A percentile compares a stretch with the other conserved stretches of the same genome.
These are phyloP conservation scores for Pythium insidiosum DNA, from an alignment of 352 stramenopile genomes.

Conservation along the genomic window DNA sequence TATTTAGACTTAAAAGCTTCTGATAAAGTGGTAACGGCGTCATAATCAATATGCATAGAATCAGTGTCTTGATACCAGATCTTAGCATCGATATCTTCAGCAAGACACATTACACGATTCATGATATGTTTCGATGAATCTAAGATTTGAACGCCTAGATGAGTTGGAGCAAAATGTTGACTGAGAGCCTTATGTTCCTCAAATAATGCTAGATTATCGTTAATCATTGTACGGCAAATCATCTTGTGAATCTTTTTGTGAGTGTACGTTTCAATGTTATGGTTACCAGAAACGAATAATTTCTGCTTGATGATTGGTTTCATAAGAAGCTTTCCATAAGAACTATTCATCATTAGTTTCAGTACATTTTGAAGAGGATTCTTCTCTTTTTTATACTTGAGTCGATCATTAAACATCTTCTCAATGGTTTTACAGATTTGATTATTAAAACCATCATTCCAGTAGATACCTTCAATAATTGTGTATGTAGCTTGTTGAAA, in stretches of 20 bases:
- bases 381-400: slow-evolving; percentile 5
- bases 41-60: slow-evolving; percentile 10
- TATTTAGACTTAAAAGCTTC: slow-evolving; percentile 9
- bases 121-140: slow-evolving; percentile 10
- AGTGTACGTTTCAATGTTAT: slow-evolving; percentile 6
- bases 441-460: too few relatives aligned
- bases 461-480: too few relatives aligned
- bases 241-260: slow-evolving; percentile 8
- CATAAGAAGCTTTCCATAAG: too few relatives aligned
- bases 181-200: slow-evolving; percentile 11
- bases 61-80: too few relatives aligned
- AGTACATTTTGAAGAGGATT: slow-evolving; percentile 9
- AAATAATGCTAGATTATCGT: slow-evolving; percentile 9
- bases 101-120: slow-evolving; percentile 13
- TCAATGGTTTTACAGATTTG: slow-evolving; percentile 6
- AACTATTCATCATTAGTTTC: slow-evolving; percentile 8
- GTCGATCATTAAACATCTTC: slow-evolving; percentile 5
- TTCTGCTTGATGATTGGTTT: slow-evolving; percentile 15
- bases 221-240: slow-evolving; percentile 8
- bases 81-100: slow-evolving; percentile 7
- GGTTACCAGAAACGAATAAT: slow-evolving; percentile 2
- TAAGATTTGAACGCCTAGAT: slow-evolving; percentile 9
- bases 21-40: slow-evolving; percentile 1
- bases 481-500: slow-evolving; percentile 7
- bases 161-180: slow-evolving; percentile 4